phyloP scores from a whole-genome alignment of 2,329 filamentous ascomycete species.

The Fusarium sp. region DNA sequence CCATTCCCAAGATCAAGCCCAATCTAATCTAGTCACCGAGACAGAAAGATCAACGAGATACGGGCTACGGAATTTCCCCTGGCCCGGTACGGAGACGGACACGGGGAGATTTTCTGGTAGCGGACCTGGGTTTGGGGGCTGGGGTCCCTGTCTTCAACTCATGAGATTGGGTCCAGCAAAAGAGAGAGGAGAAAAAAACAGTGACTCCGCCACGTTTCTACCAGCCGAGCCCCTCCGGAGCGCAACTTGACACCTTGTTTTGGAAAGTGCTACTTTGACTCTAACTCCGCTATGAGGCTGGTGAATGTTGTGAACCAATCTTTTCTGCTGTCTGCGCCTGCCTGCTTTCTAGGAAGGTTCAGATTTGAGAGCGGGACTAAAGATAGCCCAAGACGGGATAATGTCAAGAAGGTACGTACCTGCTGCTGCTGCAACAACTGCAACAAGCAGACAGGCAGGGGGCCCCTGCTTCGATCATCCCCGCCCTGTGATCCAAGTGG shows the following conservation, averaged over 20 bases:
- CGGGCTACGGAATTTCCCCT: slow-evolving; percentile 22
- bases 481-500: slow-evolving; percentile 34
- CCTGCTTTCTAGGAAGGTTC: not conserved
- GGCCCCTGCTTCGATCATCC: slow-evolving; percentile 32
- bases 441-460: not conserved
- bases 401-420: not conserved
- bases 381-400: not conserved
- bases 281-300: slow-evolving; percentile 21
- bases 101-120: slow-evolving; percentile 20
- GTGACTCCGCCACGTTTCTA: slow-evolving; percentile 44
- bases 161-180: not conserved
- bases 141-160: not conserved
- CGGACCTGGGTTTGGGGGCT: not conserved
- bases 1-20: slow-evolving; percentile 15
- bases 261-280: slow-evolving; percentile 20
- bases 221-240: slow-evolving; percentile 29
- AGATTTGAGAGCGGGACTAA: not conserved
- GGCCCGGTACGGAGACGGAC: slow-evolving; percentile 11
- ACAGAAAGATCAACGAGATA: slow-evolving; percentile 3
- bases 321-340: not conserved
- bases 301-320: slow-evolving; percentile 11
- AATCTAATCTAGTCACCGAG: slow-evolving; percentile 11
- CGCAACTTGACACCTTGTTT: slow-evolving; percentile 33
- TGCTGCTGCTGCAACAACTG: not conserved
- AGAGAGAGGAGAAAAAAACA: not conserved